phyloP scores from a whole-genome alignment of 345 rosid genomes.

The Rhodamnia rubescens region DNA sequence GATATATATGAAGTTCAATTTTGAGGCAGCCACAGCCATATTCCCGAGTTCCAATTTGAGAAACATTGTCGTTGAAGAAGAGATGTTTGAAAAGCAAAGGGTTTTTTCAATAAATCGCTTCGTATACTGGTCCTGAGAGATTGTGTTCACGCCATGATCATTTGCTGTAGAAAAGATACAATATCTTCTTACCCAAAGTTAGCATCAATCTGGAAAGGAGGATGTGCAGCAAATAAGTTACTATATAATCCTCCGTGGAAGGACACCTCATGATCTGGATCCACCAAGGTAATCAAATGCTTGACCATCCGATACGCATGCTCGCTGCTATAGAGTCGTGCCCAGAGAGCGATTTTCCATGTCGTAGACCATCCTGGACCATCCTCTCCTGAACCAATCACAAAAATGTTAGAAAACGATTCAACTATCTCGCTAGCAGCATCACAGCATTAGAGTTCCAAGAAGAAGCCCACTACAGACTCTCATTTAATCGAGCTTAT shows the following conservation, averaged over 20 bases:
- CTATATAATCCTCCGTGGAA: constrained; percentile 78
- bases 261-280: constrained; percentile 43
- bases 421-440: not conserved
- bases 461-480: not conserved
- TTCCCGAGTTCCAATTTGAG: not conserved
- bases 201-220: constrained; percentile 96
- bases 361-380: constrained; percentile 97
- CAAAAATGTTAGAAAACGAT: not conserved
- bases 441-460: not conserved
- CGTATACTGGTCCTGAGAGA: not conserved
- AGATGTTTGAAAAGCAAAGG: not conserved
- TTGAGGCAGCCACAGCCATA: not conserved
- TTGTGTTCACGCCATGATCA: not conserved
- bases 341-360: constrained; percentile 91
- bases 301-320: constrained; percentile 71
- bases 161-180: not conserved
- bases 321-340: constrained; percentile 62
- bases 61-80: not conserved
- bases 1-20: not conserved
- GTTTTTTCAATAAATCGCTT: not conserved
- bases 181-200: constrained; percentile 72
- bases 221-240: constrained; percentile 87
- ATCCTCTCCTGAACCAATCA: constrained; percentile 52
- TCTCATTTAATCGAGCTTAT: not conserved
- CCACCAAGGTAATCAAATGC: constrained; percentile 59